Evolutionary conservation across 2,329 filamentous ascomycete genomes (phyloP).

Genomic region (Ascochyta viciae-villosae): DNA sequence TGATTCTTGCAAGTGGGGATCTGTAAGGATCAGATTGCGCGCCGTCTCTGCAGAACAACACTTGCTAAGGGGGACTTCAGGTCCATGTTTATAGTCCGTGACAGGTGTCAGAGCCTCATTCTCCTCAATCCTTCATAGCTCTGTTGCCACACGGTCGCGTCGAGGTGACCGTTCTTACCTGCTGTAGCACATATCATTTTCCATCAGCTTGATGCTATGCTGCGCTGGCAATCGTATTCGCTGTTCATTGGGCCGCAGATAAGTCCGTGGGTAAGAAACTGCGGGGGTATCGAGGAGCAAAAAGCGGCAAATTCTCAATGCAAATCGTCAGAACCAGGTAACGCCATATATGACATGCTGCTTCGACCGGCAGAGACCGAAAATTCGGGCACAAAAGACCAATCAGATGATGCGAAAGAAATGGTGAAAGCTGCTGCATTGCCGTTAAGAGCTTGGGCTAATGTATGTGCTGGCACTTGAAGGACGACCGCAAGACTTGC

Average conservation of each 20-base stretch:
- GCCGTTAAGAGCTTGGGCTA: constrained; percentile 34
- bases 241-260: constrained; percentile 40
- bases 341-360: constrained; percentile 42
- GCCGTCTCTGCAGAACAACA: constrained; percentile 30
- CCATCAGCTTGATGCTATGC: constrained; percentile 36
- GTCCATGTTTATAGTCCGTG: constrained; percentile 43
- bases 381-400: constrained; percentile 29
- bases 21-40: constrained; percentile 29
- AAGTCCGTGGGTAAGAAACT: constrained; percentile 31
- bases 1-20: constrained; percentile 33
- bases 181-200: constrained; percentile 31
- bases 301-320: constrained; percentile 33
- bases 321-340: constrained; percentile 34
- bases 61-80: constrained; percentile 27
- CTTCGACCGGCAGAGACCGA: constrained; percentile 29
- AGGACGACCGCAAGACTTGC: constrained; percentile 30
- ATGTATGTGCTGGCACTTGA: constrained; percentile 43
- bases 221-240: constrained; percentile 37
- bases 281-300: constrained; percentile 34
- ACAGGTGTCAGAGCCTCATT: constrained; percentile 36
- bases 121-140: constrained; percentile 27
- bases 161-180: constrained; percentile 28
- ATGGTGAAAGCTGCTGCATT: constrained; percentile 26
- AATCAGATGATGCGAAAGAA: constrained; percentile 31
- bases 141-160: constrained; percentile 35